These are phyloP conservation scores for Pseudognaphalium luteoalbum DNA, from an alignment of 129 eudicot genomes.

Conservation along the genomic window DNA sequence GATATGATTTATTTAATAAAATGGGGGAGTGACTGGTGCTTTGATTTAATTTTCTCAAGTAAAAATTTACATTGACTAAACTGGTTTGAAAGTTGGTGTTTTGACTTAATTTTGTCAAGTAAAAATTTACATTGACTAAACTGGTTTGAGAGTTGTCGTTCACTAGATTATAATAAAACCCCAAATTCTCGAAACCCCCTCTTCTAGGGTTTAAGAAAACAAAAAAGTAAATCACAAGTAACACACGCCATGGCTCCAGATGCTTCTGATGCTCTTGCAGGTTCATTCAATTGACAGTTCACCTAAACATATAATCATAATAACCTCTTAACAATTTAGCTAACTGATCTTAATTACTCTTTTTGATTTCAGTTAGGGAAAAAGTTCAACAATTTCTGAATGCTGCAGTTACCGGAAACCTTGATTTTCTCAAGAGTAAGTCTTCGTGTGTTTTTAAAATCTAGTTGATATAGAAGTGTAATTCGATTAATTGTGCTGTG, in stretches of 20 bases:
- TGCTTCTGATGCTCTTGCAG: conserved; percentile 88
- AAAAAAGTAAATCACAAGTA: background rate
- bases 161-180: background rate
- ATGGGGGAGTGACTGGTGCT: no score
- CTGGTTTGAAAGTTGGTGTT: no score
- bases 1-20: no score
- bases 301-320: background rate
- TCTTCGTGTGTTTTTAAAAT: background rate
- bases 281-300: conserved; percentile 26
- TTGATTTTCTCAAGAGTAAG: conserved; percentile 76
- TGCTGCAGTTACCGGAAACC: conserved; percentile 79
- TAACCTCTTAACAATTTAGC: background rate
- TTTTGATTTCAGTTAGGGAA: conserved; percentile 58
- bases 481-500: background rate
- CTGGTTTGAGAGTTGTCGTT: no score
- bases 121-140: no score
- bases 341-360: background rate
- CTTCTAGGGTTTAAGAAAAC: conserved; percentile 34
- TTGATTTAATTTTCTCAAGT: no score
- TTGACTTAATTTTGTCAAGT: no score
- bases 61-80: no score
- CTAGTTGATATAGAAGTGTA: background rate
- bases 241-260: conserved; percentile 42
- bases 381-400: conserved; percentile 71
- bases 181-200: conserved; percentile 25